Base-by-base conservation (phyloP, 345 rosid genomes). In the Pugionium cornutum region DNA sequence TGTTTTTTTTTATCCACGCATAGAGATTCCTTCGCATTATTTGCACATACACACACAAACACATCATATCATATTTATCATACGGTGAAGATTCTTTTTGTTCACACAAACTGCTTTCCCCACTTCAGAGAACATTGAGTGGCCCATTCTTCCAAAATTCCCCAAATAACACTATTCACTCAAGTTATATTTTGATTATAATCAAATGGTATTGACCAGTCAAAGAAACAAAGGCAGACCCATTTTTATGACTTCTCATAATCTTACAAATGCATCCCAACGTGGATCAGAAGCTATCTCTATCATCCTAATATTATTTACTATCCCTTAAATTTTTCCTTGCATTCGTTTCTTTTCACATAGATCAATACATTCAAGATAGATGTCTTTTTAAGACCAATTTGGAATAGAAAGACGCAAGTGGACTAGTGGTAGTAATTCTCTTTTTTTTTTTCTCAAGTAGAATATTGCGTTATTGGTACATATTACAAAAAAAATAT, bases 61-160 rank as follows among this genome's bases (percentile, higher is more conserved):
- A 61, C 47, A 72, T 64, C 30, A 59, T 60, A 52, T 69, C 67
- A 63, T 31, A 55, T 47, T 47, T 53, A 51, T 61, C 44, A 46
- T 55, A 46, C 27, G 52, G 53, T 56, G 66, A 45, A 72, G 71
- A 78, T 86, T 79, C 86, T 83, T 86, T 83, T 72, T 85, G n/a
- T 83, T 77, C 9, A 31, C 74, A 65, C 8, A 64, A 78, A 75
- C 61, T 67, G 80, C 67, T 58, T 72, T 61, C 71, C 76, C 76
- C 57, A 54, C 58, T 72, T 47, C 64, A 65, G 57, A 5, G 45
- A 57, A 65, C 70, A 72, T 36, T 30, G 71, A 73, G 68, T 72
- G 75, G 76, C 81, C 77, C 35, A 58, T 40, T 48, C 62, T 62
- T 63, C 71, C 76, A 47, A 78, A 64, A 39, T 60, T 66, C 58